Percentiles rank a stretch among this genome's conserved stretches.
Evolutionary conservation across 371 early-diverging fungal genomes (phyloP).

Genomic region (Neoconidiobolus thromboides): DNA sequence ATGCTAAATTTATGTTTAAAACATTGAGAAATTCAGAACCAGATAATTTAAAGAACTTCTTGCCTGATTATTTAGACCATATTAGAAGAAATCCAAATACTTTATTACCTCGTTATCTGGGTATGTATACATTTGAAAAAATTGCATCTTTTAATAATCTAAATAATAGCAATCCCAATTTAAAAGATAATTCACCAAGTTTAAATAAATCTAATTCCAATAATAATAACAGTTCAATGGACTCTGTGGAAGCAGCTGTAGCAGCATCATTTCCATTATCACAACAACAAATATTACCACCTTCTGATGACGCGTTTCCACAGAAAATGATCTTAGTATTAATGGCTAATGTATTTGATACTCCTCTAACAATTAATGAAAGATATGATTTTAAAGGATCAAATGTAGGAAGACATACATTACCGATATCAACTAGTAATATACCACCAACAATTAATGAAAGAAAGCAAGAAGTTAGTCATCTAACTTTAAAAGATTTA

Average conservation of each 20-base stretch:
- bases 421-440: conserved; percentile 5
- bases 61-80: conserved; percentile 24
- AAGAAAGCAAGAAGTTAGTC: conserved; percentile 12
- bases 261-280: conserved; percentile 3
- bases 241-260: background rate
- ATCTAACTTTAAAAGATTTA: conserved; percentile 28
- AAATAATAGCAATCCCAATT: background rate
- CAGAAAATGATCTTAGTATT: conserved; percentile 21
- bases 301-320: conserved; percentile 15
- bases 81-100: conserved; percentile 20
- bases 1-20: conserved; percentile 26
- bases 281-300: conserved; percentile 7
- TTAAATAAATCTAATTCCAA: background rate
- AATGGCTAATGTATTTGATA: conserved; percentile 31
- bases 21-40: conserved; percentile 29
- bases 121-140: conserved; percentile 29
- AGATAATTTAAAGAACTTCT: conserved; percentile 21
- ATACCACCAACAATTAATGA: conserved; percentile 1
- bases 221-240: background rate
- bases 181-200: background rate
- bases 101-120: conserved; percentile 30
- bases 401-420: conserved; percentile 25
- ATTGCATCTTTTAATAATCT: background rate
- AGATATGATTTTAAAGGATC: conserved; percentile 36
- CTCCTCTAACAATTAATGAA: conserved; percentile 18